Conservation (phyloP, 192 early-diverging fungal species). For the Entomortierella lignicola region DNA sequence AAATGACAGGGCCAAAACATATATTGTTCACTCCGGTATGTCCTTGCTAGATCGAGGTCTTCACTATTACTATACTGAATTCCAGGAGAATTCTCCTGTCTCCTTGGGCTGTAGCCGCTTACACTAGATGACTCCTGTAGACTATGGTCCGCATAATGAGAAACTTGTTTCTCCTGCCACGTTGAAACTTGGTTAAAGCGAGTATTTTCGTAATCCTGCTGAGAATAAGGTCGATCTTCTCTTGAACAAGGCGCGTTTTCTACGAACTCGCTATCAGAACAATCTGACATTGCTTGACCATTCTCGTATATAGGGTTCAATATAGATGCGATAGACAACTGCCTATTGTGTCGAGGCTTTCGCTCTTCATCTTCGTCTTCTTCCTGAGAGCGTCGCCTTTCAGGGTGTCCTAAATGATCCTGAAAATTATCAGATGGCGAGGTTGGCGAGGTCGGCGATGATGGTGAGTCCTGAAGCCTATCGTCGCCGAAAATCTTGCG, state of each 20-base stretch:
- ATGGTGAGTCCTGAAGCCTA: constrained; percentile 17
- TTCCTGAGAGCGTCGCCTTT: neutral
- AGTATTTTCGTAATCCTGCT: neutral
- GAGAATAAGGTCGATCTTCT: neutral
- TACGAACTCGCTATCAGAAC: neutral
- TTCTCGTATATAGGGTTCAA: constrained; percentile 31
- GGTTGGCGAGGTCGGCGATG: constrained; percentile 19
- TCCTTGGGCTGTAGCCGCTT: neutral
- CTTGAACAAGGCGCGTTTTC: constrained; percentile 2
- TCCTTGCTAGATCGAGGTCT: constrained; percentile 12
- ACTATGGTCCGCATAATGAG: neutral
- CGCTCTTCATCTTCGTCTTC: constrained; percentile 13
- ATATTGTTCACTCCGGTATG: constrained; percentile 23
- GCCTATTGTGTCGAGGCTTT: constrained; percentile 33
- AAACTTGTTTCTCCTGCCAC: neutral
- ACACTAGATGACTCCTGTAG: neutral
- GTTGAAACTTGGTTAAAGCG: neutral
- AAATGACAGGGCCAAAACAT: constrained; percentile 41
- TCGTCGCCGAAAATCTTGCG: constrained; percentile 28
- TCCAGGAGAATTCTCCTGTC: neutral
- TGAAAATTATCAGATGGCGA: constrained; percentile 28
- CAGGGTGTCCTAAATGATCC: neutral
- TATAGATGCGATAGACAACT: constrained; percentile 45
- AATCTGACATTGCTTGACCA: neutral
- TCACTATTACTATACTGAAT: neutral